Evolutionary conservation across 257 asterid genomes (phyloP).

Genomic region (Plantago elongata): DNA sequence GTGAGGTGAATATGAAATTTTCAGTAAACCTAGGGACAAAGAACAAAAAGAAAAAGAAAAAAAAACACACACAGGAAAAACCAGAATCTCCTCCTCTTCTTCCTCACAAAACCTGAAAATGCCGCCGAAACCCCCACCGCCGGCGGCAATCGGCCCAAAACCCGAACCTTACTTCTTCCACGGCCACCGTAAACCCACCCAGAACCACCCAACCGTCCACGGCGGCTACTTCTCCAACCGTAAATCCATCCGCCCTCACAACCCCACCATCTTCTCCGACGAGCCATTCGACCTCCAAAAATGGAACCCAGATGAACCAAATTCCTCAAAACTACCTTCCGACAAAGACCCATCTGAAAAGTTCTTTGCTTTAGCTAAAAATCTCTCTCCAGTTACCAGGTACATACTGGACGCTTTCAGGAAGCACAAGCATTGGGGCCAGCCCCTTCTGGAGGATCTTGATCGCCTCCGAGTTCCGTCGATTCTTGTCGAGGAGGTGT

Average conservation of each 20-base stretch:
- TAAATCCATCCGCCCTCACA: constrained; percentile 30
- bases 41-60: not conserved
- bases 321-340: constrained; percentile 9
- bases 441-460: constrained; percentile 61
- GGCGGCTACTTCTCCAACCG: constrained; percentile 92
- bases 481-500: constrained; percentile 75
- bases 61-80: not conserved
- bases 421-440: constrained; percentile 71
- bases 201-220: constrained; percentile 80
- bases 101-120: constrained; percentile 11
- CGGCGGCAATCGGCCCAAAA: constrained; percentile 31
- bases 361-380: constrained; percentile 62
- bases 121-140: constrained; percentile 50
- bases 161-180: constrained; percentile 72
- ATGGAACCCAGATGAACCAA: constrained; percentile 68
- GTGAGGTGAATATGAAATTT: not conserved
- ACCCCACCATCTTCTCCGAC: constrained; percentile 25
- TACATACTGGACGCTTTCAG: constrained; percentile 77
- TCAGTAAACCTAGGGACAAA: not conserved
- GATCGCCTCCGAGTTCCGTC: constrained; percentile 86
- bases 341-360: constrained; percentile 58
- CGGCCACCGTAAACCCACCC: constrained; percentile 91
- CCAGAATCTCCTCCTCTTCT: not conserved
- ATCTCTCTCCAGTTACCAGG: constrained; percentile 80
- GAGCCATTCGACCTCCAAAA: constrained; percentile 61